Conservation (phyloP, 2,329 filamentous ascomycete species). For the Aspergillus ochraceoroseus region DNA sequence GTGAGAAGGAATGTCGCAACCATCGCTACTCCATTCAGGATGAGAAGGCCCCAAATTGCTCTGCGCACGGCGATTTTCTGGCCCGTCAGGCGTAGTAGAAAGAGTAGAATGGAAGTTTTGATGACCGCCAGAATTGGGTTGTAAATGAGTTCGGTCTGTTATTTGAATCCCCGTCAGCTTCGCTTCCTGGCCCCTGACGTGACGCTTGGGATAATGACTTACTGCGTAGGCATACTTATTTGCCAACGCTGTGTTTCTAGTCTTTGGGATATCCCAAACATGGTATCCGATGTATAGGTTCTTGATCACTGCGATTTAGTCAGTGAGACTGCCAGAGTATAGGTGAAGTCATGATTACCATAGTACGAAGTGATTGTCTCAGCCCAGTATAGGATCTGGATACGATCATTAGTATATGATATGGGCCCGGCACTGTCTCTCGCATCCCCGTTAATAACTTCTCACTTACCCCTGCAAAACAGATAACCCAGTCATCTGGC, state of each 20-base stretch:
- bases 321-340: background rate
- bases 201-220: no score
- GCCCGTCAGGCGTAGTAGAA: slow-evolving; percentile 29
- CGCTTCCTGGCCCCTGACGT: no score
- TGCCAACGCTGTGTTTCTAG: background rate
- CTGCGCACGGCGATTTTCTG: slow-evolving; percentile 20
- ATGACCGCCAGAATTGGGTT: slow-evolving; percentile 29
- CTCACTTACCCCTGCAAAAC: slow-evolving; percentile 4
- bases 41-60: slow-evolving; percentile 22
- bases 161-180: no score
- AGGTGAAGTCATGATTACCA: slow-evolving; percentile 6
- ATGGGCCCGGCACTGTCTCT: no score
- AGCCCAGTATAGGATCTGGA: slow-evolving; percentile 18
- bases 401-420: background rate
- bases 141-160: slow-evolving; percentile 24
- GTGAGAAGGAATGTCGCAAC: slow-evolving; percentile 26
- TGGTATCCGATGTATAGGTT: slow-evolving; percentile 1
- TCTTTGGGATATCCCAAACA: slow-evolving; percentile 13
- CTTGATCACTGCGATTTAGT: slow-evolving; percentile 6
- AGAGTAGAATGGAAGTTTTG: slow-evolving; percentile 30
- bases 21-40: slow-evolving; percentile 21
- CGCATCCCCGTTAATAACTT: background rate
- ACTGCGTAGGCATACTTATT: slow-evolving; percentile 19
- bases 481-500: slow-evolving; percentile 15
- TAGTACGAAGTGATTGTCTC: slow-evolving; percentile 19